Conservation (phyloP, 352 stramenopile genomes). For the Phytophthora sansomeana region DNA sequence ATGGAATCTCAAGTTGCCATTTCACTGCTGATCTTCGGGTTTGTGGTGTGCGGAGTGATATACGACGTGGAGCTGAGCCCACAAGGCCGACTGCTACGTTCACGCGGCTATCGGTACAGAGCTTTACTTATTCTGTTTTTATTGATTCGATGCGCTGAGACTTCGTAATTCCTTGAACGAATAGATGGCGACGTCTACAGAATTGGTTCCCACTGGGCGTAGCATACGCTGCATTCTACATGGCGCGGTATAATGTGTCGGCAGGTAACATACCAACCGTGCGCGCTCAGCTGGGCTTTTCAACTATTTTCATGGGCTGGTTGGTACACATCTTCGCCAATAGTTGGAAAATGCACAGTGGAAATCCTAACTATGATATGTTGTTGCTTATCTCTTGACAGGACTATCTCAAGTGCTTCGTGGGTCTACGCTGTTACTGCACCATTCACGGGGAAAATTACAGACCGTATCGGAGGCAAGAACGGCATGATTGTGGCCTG, state of each 20-base stretch:
- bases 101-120: slow-evolving; percentile 57
- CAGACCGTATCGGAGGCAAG: slow-evolving; percentile 71
- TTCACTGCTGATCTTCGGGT: slow-evolving; percentile 63
- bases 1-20: slow-evolving; percentile 61
- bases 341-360: neutral
- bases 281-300: slow-evolving; percentile 61
- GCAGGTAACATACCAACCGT: slow-evolving; percentile 70
- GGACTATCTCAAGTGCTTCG: slow-evolving; percentile 71
- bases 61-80: slow-evolving; percentile 75
- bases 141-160: neutral
- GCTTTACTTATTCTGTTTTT: slow-evolving; percentile 1
- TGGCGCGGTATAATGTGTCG: slow-evolving; percentile 77
- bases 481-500: slow-evolving; percentile 78
- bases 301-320: slow-evolving; percentile 79
- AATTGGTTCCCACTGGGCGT: slow-evolving; percentile 85
- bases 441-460: slow-evolving; percentile 77
- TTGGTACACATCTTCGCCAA: slow-evolving; percentile 23
- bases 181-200: slow-evolving; percentile 67
- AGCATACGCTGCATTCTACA: slow-evolving; percentile 82
- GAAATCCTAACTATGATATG: too few relatives aligned
- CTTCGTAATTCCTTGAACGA: neutral
- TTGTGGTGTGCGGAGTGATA: slow-evolving; percentile 57
- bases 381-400: slow-evolving; percentile 4
- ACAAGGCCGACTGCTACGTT: slow-evolving; percentile 61
- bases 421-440: slow-evolving; percentile 77